A percentile compares a stretch with the other conserved stretches of the same genome.
phyloP scores from a whole-genome alignment of 2,329 filamentous ascomycete species.

The Trichoderma simmonsii region DNA sequence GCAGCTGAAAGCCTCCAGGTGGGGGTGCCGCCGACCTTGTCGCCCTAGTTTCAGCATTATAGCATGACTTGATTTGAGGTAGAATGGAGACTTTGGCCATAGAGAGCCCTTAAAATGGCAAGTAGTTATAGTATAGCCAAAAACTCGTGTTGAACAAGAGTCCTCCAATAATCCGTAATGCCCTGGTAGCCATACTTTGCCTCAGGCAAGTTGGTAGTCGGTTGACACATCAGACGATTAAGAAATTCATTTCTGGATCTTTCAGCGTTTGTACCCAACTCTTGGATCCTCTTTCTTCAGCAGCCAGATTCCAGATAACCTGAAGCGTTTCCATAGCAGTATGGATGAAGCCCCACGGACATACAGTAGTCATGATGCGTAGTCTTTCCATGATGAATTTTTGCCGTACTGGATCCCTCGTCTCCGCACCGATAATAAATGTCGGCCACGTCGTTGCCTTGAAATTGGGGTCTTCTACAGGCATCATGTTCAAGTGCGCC shows the following conservation, averaged over 20 bases:
- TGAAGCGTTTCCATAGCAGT: slow-evolving; percentile 46
- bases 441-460: slow-evolving; percentile 57
- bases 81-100: background rate
- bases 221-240: slow-evolving; percentile 36
- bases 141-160: background rate
- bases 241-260: slow-evolving; percentile 40
- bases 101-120: background rate
- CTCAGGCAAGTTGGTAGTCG: background rate
- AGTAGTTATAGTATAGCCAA: background rate
- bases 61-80: background rate
- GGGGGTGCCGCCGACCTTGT: background rate
- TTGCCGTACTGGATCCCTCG: slow-evolving; percentile 40
- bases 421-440: slow-evolving; percentile 54
- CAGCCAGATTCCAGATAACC: slow-evolving; percentile 42
- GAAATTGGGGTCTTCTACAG: slow-evolving; percentile 49
- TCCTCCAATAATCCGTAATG: background rate
- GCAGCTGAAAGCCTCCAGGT: background rate
- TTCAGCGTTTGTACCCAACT: slow-evolving; percentile 47
- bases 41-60: background rate
- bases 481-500: slow-evolving; percentile 45
- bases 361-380: slow-evolving; percentile 38
- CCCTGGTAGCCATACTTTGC: background rate
- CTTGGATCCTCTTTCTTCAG: slow-evolving; percentile 27
- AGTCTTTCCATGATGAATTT: slow-evolving; percentile 49
- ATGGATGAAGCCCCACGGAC: slow-evolving; percentile 49